phyloP scores from a whole-genome alignment of 768 basidiomycete genomes.

The Leccinum boreale region DNA sequence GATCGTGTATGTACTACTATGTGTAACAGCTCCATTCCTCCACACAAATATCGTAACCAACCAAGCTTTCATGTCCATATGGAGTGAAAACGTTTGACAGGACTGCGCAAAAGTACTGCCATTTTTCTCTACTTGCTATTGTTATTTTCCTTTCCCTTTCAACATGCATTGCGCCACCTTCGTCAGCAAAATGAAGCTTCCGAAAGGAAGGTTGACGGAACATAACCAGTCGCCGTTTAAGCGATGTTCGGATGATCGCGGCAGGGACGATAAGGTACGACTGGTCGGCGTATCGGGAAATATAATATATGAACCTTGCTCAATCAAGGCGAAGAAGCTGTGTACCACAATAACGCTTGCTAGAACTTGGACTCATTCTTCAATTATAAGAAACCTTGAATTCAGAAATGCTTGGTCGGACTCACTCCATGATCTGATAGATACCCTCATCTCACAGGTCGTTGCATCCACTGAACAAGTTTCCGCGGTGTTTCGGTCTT shows the following conservation, averaged over 20 bases:
- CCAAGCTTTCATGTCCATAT: conserved; percentile 3
- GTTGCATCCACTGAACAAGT: background rate
- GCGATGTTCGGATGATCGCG: conserved; percentile 20
- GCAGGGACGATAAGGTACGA: conserved; percentile 20
- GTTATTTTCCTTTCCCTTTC: conserved; percentile 5
- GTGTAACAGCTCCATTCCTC: background rate
- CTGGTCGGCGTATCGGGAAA: conserved; percentile 23
- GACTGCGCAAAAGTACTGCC: conserved; percentile 18
- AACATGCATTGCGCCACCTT: conserved; percentile 7
- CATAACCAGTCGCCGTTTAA: conserved; percentile 20
- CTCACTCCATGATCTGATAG: background rate
- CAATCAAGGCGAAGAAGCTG: conserved; percentile 13
- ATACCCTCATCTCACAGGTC: background rate
- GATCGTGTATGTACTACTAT: background rate
- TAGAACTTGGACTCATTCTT: background rate
- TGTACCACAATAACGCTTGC: conserved; percentile 3
- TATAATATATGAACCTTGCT: conserved; percentile 5
- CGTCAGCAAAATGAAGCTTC: conserved; percentile 6
- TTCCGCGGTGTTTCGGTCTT: conserved; percentile 6
- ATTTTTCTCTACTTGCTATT: conserved; percentile 20
- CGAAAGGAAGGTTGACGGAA: conserved; percentile 20
- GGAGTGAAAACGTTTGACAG: background rate
- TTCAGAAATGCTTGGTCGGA: background rate
- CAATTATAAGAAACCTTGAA: conserved; percentile 1
- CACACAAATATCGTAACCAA: background rate